Evolutionary conservation across 2,329 filamentous ascomycete species (phyloP).

Genomic region (Macrophomina phaseolina): DNA sequence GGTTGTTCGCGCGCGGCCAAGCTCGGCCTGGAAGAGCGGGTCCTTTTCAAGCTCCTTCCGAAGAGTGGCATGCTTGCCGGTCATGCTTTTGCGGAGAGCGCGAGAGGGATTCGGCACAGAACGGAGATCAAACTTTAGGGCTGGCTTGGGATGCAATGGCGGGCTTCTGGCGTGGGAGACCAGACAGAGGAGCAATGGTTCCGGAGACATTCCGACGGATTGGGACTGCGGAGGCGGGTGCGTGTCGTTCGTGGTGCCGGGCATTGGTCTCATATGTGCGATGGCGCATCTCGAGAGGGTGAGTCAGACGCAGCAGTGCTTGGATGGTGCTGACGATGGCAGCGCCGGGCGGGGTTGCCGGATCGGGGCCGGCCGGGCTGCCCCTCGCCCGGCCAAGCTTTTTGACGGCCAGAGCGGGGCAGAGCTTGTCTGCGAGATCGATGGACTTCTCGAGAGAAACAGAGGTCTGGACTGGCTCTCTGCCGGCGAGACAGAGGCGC

Average conservation of each 20-base stretch:
- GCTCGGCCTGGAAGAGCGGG: background rate
- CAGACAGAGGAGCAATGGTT: background rate
- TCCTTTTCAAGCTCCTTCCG: background rate
- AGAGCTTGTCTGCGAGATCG: slow-evolving; percentile 16
- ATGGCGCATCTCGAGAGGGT: background rate
- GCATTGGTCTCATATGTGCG: background rate
- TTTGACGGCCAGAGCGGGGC: background rate
- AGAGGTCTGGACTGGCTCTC: no score
- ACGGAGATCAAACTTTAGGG: background rate
- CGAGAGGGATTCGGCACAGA: slow-evolving; percentile 2
- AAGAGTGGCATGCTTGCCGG: background rate
- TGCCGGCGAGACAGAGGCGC: background rate
- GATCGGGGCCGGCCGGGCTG: background rate
- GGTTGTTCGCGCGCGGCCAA: background rate
- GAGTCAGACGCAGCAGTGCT: background rate
- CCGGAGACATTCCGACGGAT: background rate
- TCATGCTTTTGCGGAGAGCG: background rate
- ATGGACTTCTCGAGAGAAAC: no score
- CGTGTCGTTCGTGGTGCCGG: background rate
- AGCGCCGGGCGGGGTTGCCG: background rate
- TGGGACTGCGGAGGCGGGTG: background rate
- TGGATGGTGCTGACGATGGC: background rate
- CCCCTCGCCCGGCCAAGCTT: slow-evolving; percentile 2
- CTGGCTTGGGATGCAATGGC: background rate
- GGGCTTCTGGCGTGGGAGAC: background rate